phyloP scores from a whole-genome alignment of 331 rosid species.

The Prunus yedoensis region DNA sequence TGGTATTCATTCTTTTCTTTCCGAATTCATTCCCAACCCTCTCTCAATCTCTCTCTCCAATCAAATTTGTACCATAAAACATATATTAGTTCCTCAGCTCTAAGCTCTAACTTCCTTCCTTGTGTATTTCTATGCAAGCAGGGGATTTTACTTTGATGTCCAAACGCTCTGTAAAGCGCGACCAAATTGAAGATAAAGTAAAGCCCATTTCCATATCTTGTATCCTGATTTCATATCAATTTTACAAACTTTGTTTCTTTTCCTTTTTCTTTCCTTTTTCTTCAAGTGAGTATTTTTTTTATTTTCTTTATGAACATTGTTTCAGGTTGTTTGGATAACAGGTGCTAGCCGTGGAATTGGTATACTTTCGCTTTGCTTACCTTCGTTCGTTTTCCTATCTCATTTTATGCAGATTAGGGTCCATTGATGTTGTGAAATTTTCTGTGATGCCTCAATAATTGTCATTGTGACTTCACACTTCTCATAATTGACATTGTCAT shows the following conservation, averaged over 20 bases:
- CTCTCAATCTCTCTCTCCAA: too few relatives aligned
- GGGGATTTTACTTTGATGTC: conserved; percentile 89
- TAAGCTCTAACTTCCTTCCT: not conserved
- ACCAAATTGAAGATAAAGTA: conserved; percentile 79
- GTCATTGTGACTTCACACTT: not conserved
- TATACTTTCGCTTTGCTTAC: conserved; percentile 11
- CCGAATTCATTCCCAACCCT: too few relatives aligned
- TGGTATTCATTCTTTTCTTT: conserved; percentile 42
- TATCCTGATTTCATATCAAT: not conserved
- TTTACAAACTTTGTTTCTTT: not conserved
- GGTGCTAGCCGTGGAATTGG: conserved; percentile 99
- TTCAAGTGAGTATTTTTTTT: not conserved
- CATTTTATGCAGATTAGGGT: not conserved
- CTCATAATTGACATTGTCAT: not conserved
- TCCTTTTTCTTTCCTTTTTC: not conserved
- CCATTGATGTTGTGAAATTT: not conserved
- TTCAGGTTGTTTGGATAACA: conserved; percentile 90
- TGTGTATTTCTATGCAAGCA: conserved; percentile 18
- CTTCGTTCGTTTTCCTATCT: not conserved
- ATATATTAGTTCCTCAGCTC: not conserved
- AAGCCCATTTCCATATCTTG: not conserved
- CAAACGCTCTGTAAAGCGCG: conserved; percentile 58
- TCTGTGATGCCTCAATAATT: not conserved
- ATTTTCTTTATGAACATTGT: not conserved
- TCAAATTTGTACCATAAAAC: too few relatives aligned